Percentiles rank a stretch among this genome's conserved stretches.
phyloP scores from a whole-genome alignment of 2,329 filamentous ascomycete genomes.

The Penicillium sp. region DNA sequence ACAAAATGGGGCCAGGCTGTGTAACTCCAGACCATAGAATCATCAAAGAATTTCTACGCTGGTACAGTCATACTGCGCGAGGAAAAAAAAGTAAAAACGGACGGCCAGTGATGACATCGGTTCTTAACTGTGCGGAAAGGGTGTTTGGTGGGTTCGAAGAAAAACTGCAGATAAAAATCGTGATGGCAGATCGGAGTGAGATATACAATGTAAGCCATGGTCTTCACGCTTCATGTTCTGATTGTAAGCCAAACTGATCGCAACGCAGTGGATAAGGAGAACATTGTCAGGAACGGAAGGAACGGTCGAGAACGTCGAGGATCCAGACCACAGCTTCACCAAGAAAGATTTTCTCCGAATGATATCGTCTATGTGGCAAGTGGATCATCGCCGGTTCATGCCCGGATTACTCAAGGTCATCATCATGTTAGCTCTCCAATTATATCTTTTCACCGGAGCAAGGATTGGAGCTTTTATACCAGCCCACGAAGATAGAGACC shows the following conservation, averaged over 20 bases:
- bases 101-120: slow-evolving; percentile 9
- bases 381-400: slow-evolving; percentile 13
- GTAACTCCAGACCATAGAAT: slow-evolving; percentile 9
- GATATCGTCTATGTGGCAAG: slow-evolving; percentile 10
- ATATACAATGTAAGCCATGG: slow-evolving; percentile 13
- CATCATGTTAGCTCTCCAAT: slow-evolving; percentile 13
- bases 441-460: slow-evolving; percentile 17
- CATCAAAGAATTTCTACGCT: slow-evolving; percentile 17
- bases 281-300: slow-evolving; percentile 9
- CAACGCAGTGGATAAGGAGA: slow-evolving; percentile 14
- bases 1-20: slow-evolving; percentile 5
- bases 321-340: slow-evolving; percentile 13
- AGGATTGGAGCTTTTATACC: slow-evolving; percentile 17
- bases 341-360: slow-evolving; percentile 14
- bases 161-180: slow-evolving; percentile 10
- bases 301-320: slow-evolving; percentile 11
- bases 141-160: slow-evolving; percentile 18
- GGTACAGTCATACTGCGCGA: slow-evolving; percentile 7
- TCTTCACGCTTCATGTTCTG: background rate
- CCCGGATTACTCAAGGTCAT: slow-evolving; percentile 15
- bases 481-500: slow-evolving; percentile 8
- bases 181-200: slow-evolving; percentile 12
- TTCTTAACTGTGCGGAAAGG: slow-evolving; percentile 11
- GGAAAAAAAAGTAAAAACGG: slow-evolving; percentile 14
- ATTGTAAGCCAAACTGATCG: slow-evolving; percentile 4